Percentiles rank a stretch among this genome's conserved stretches.
Conservation (phyloP, 345 rosid genomes). For the Adansonia digitata region DNA sequence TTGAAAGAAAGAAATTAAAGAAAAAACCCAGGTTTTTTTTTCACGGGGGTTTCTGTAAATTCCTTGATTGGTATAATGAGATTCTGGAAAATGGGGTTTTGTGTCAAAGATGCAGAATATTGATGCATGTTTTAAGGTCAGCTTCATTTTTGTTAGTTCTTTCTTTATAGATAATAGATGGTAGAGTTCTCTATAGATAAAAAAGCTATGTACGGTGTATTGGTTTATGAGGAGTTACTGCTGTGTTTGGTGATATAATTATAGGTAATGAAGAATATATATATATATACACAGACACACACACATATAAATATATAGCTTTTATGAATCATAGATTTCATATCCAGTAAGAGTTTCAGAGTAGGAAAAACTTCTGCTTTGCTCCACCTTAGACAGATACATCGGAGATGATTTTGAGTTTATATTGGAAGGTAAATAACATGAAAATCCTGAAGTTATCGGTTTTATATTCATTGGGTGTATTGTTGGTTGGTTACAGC, state of each 20-base stretch:
- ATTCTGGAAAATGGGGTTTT: constrained; percentile 16
- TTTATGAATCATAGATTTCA: constrained; percentile 12
- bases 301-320: constrained; percentile 3
- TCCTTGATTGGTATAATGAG: constrained; percentile 17
- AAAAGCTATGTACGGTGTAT: constrained; percentile 1
- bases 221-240: constrained; percentile 5
- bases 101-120: constrained; percentile 17
- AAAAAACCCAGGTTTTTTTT: not conserved
- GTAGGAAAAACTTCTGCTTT: constrained; percentile 1
- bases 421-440: not conserved
- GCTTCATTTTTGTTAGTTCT: constrained; percentile 14
- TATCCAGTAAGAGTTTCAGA: constrained; percentile 11
- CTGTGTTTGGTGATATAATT: constrained; percentile 12
- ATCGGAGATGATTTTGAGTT: not conserved
- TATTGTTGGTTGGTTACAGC: not conserved
- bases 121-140: constrained; percentile 24
- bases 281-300: no score
- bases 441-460: not conserved
- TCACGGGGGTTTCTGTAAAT: not conserved
- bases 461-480: not conserved
- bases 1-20: not conserved
- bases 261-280: not conserved
- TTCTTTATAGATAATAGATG: not conserved
- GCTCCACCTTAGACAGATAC: not conserved
- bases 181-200: not conserved